Evolutionary conservation across 352 stramenopile species (phyloP).

Genomic region (Blastocystis sp.): DNA sequence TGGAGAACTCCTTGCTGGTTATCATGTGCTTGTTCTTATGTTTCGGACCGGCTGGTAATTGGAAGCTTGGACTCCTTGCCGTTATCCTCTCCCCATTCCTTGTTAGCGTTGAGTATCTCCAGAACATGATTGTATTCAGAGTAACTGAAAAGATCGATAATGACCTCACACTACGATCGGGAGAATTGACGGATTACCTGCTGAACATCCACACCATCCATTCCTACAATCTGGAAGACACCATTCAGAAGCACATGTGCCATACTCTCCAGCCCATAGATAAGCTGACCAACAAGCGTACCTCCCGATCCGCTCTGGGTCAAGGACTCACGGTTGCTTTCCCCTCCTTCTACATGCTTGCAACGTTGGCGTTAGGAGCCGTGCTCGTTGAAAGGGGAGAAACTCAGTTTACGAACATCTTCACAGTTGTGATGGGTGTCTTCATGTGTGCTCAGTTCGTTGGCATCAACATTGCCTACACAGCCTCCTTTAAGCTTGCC

Average conservation of each 20-base stretch:
- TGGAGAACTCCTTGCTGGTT: slow-evolving; percentile 4
- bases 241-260: not conserved
- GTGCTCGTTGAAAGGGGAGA: not conserved
- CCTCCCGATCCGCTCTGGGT: not conserved
- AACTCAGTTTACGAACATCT: not conserved
- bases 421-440: slow-evolving; percentile 7
- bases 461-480: slow-evolving; percentile 55
- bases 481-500: not conserved
- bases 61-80: not conserved
- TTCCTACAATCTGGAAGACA: slow-evolving; percentile 41
- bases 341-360: not conserved
- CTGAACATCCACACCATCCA: slow-evolving; percentile 55
- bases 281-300: not conserved
- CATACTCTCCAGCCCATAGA: not conserved
- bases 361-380: not conserved
- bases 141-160: slow-evolving; percentile 44
- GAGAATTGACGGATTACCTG: slow-evolving; percentile 12
- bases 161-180: slow-evolving; percentile 1
- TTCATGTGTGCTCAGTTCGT: slow-evolving; percentile 26
- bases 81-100: slow-evolving; percentile 19
- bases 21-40: not conserved
- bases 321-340: not conserved
- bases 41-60: slow-evolving; percentile 11
- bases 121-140: not conserved
- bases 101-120: not conserved